A percentile compares a stretch with the other conserved stretches of the same genome.
Evolutionary conservation across 805 yeast genomes (phyloP).

Genomic region (Maudiozyma bulderi): DNA sequence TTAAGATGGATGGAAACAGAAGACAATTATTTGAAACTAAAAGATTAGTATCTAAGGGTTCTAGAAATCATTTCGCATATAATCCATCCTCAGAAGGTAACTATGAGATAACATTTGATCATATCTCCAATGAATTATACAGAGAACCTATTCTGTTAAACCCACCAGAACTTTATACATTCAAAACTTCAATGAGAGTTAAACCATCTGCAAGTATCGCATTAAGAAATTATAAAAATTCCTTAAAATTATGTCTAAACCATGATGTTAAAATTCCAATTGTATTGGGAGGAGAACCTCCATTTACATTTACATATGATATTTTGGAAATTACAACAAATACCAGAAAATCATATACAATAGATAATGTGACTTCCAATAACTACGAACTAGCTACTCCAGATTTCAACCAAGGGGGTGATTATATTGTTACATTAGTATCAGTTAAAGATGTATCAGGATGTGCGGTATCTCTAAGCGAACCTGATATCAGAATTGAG

Average conservation of each 20-base stretch:
- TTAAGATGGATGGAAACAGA: slow-evolving; percentile 34
- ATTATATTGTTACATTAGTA: slow-evolving; percentile 52
- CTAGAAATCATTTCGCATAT: slow-evolving; percentile 51
- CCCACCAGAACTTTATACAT: slow-evolving; percentile 39
- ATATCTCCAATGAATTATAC: slow-evolving; percentile 57
- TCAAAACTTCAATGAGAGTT: slow-evolving; percentile 61
- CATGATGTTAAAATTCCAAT: slow-evolving; percentile 43
- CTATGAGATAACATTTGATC: slow-evolving; percentile 62
- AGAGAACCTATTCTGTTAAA: slow-evolving; percentile 30
- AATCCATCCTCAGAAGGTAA: slow-evolving; percentile 75
- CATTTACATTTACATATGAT: slow-evolving; percentile 63
- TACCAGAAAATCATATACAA: slow-evolving; percentile 35
- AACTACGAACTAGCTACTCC: slow-evolving; percentile 44
- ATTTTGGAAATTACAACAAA: slow-evolving; percentile 48
- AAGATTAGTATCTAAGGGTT: slow-evolving; percentile 31
- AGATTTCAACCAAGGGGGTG: slow-evolving; percentile 54
- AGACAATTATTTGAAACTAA: slow-evolving; percentile 30
- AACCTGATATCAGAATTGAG: slow-evolving; percentile 52
- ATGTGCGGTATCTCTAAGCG: slow-evolving; percentile 64
- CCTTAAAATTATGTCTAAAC: slow-evolving; percentile 38
- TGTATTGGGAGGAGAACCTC: slow-evolving; percentile 66
- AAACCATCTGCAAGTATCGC: slow-evolving; percentile 46
- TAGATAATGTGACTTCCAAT: slow-evolving; percentile 33
- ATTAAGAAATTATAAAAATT: slow-evolving; percentile 9
- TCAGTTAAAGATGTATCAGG: slow-evolving; percentile 66